Base-by-base conservation (phyloP, 805 yeast species). In the Saccharomycopsis javanensis region DNA sequence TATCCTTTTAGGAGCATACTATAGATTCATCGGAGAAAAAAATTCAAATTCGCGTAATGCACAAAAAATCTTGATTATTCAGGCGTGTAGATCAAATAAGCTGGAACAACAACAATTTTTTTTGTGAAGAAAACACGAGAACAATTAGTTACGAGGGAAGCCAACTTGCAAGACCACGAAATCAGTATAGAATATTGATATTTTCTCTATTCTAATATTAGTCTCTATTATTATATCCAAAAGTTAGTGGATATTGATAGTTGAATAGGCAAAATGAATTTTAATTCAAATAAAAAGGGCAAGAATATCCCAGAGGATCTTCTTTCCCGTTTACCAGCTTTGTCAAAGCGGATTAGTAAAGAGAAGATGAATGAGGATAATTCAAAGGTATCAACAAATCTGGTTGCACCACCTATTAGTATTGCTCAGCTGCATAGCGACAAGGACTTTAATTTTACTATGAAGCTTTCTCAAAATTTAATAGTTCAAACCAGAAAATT, bases 401-500 rank as follows among this genome's bases (percentile, higher is more conserved):
- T 27, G 18, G 42, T 48, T 2, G 56, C 58, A 25, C 60, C 61
- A 13, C 58, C 58, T 13, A 42, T 60, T n/a, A 46, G 35, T 27
- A 61, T 59, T 35, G 73, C 73, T n/a, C 65, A 61, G 30, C 62
- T 59, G 45, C 66, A 57, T 58, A 58, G 57, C n/a, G 81, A 81
- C 20, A 81, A 81, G 62, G 87, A 85, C 59, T 80, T 85, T 73
- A 80, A 81, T 65, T 86, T 86, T 65, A 82, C 85, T 15, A 85
- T 85, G 58, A 88, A 86, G 3, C 69, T 86, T 57, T 83, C 88
- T 69, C 92, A 86, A 64, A 85, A 84, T 57, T 71, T 86, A 61
- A 74, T 86, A 16, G 71, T 78, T 50, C 89, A 87, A 67, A 85
- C 90, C 64, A 78, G 91, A 62, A 76, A 85, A 60, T 72, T 86